Conservation (phyloP, 176 grass and related monocot genomes). For the Lolium rigidum region DNA sequence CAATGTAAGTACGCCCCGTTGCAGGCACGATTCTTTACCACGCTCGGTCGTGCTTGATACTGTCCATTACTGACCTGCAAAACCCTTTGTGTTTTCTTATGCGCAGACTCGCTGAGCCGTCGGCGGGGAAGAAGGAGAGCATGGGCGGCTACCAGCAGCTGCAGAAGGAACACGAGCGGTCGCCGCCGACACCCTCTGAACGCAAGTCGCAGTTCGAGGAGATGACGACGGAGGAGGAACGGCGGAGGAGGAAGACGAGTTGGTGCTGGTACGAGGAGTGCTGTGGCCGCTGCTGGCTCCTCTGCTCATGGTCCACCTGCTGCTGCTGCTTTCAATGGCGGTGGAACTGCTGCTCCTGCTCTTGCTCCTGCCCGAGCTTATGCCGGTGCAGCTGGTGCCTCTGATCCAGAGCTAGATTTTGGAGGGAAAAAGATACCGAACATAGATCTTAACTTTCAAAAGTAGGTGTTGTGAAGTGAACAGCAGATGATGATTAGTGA, state of each 20-base stretch:
- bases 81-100: not conserved
- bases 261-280: constrained; percentile 47
- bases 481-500: constrained; percentile 31
- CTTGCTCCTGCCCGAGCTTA: not conserved
- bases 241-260: not conserved
- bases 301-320: not conserved
- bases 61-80: not conserved
- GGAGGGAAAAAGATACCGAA: constrained; percentile 18
- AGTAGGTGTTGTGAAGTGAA: not conserved
- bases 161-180: constrained; percentile 31
- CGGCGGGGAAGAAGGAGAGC: constrained; percentile 51
- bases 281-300: constrained; percentile 17
- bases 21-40: not conserved
- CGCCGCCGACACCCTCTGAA: not conserved
- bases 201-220: constrained; percentile 40
- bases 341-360: constrained; percentile 21
- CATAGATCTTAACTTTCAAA: not conserved
- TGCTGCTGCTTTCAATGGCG: constrained; percentile 5
- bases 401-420: constrained; percentile 8
- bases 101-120: constrained; percentile 46
- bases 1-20: constrained; percentile 57
- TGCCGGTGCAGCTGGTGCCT: constrained; percentile 30
- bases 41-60: not conserved
- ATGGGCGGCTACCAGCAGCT: constrained; percentile 39
- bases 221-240: constrained; percentile 54